These are phyloP conservation scores for Corymbia citriodora DNA, from an alignment of 441 rosid genomes.

Conservation along the genomic window DNA sequence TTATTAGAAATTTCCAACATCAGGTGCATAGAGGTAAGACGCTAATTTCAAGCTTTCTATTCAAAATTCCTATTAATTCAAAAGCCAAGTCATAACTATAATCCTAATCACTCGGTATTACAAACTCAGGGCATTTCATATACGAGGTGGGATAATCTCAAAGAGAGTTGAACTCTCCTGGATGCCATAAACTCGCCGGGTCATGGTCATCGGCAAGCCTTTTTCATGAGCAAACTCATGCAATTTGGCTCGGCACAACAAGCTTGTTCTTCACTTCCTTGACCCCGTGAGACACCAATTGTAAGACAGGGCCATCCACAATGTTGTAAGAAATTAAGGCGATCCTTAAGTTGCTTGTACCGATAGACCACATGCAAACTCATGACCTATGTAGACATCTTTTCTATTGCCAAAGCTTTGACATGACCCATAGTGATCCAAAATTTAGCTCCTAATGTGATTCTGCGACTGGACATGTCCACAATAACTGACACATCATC, in stretches of 20 bases:
- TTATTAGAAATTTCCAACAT: too few relatives aligned
- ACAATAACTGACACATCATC: conserved; percentile 15
- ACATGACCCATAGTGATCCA: conserved; percentile 9
- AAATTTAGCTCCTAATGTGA: conserved; percentile 11
- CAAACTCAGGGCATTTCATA: not conserved
- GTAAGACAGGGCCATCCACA: not conserved
- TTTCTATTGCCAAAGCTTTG: conserved; percentile 16
- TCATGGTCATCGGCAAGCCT: not conserved
- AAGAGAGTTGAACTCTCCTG: conserved; percentile 5
- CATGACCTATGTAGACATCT: not conserved
- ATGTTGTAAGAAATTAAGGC: conserved; percentile 17
- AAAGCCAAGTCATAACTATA: not conserved
- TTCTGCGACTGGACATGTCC: not conserved
- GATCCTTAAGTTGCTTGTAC: conserved; percentile 19
- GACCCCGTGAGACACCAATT: not conserved
- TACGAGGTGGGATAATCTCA: not conserved
- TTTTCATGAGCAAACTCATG: conserved; percentile 2
- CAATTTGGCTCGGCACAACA: not conserved
- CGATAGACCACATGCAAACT: not conserved
- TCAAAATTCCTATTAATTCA: not conserved
- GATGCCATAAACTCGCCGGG: conserved; percentile 21
- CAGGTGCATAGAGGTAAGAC: not conserved
- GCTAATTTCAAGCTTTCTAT: not conserved
- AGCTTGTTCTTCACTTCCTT: conserved; percentile 9
- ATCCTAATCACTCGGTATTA: not conserved